Evolutionary conservation across 495 filamentous ascomycete genomes (phyloP).

Genomic region (Rostrohypoxylon terebratum): DNA sequence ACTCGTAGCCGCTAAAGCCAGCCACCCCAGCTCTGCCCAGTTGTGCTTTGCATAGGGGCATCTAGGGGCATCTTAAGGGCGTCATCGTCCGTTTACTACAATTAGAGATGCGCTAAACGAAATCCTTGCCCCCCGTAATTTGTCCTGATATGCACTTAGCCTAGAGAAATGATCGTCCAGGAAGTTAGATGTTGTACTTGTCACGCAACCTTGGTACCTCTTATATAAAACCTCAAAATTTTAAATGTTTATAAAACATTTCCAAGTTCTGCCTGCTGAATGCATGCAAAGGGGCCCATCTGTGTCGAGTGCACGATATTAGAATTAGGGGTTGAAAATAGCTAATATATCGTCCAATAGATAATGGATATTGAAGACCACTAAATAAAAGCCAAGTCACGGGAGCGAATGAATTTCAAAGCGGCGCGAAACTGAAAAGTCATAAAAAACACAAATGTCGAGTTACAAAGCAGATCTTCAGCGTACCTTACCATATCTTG

Average conservation of each 20-base stretch:
- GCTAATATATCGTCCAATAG: too few relatives aligned
- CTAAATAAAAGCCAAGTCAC: neutral
- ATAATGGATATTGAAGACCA: neutral
- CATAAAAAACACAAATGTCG: neutral
- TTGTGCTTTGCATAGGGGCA: constrained; percentile 8
- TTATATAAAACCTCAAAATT: neutral
- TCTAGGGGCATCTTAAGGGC: constrained; percentile 4
- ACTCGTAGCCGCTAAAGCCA: constrained; percentile 14
- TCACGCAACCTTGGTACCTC: too few relatives aligned
- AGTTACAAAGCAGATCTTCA: constrained; percentile 21
- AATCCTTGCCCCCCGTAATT: constrained; percentile 31
- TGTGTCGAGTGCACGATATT: too few relatives aligned
- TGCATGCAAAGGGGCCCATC: too few relatives aligned
- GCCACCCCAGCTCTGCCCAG: constrained; percentile 13
- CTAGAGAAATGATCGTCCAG: constrained; percentile 4
- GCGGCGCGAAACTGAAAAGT: neutral
- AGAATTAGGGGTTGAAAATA: too few relatives aligned
- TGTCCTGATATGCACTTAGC: constrained; percentile 34
- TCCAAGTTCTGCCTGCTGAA: too few relatives aligned
- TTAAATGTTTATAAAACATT: neutral
- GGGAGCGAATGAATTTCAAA: neutral
- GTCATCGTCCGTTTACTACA: constrained; percentile 31
- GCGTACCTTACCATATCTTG: constrained; percentile 14
- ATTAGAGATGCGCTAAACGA: constrained; percentile 37
- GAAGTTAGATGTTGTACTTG: neutral